These are phyloP conservation scores for Ustilago xerochloae DNA, from an alignment of 1,284 basidiomycete species.

Conservation along the genomic window DNA sequence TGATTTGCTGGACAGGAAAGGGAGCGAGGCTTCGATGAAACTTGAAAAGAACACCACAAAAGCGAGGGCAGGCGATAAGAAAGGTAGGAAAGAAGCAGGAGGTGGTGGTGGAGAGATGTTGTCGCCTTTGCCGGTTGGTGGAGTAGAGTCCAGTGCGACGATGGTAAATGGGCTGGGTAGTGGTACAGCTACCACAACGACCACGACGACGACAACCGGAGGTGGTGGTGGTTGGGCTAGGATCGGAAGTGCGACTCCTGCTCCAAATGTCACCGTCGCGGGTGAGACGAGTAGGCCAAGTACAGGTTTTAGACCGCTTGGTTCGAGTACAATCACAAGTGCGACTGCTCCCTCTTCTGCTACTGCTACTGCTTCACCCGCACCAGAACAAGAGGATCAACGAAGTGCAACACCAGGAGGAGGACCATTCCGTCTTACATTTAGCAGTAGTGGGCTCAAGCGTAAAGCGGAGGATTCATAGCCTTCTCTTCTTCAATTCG, in stretches of 20 bases:
- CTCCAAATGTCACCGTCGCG: not conserved
- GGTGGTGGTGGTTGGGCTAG: conserved; percentile 39
- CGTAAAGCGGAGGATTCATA: conserved; percentile 20
- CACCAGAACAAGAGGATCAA: not conserved
- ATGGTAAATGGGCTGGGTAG: conserved; percentile 3
- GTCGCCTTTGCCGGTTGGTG: not conserved
- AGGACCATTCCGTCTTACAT: conserved; percentile 22
- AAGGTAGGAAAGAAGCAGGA: too few species aligned
- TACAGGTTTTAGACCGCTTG: conserved; percentile 14
- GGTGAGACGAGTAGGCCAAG: not conserved
- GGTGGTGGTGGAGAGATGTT: conserved; percentile 12
- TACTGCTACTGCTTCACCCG: not conserved
- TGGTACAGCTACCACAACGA: conserved; percentile 1
- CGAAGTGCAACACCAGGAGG: not conserved
- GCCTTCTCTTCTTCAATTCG: not conserved
- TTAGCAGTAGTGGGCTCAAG: conserved; percentile 19
- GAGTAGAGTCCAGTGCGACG: conserved; percentile 1
- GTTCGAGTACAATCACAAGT: not conserved
- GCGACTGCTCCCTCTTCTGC: conserved; percentile 3
- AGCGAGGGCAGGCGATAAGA: conserved; percentile 4
- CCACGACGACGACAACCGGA: conserved; percentile 7
- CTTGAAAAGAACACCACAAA: conserved; percentile 10
- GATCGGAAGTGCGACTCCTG: conserved; percentile 41
- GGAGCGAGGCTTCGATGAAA: conserved; percentile 10
- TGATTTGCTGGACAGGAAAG: conserved; percentile 48